A percentile compares a stretch with the other conserved stretches of the same genome.
phyloP scores from a whole-genome alignment of 306 rosid species.

The Canavalia gladiata region DNA sequence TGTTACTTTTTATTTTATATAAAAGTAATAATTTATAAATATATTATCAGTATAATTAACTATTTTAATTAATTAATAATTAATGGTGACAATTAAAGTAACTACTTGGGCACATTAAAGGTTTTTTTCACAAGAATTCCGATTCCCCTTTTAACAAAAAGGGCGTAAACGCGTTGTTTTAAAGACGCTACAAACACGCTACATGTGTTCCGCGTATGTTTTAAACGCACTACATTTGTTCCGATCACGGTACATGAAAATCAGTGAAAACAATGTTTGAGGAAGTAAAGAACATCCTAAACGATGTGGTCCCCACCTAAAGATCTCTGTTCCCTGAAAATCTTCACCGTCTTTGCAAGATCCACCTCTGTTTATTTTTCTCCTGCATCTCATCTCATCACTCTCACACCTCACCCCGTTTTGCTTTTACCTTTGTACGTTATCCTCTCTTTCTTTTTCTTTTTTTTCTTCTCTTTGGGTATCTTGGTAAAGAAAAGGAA shows the following conservation, averaged over 20 bases:
- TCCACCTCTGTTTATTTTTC: constrained; percentile 2
- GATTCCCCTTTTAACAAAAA: background rate
- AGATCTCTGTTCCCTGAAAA: constrained; percentile 4
- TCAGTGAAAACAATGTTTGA: constrained; percentile 44
- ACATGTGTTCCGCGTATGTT: too few species aligned
- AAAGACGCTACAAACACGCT: too few species aligned
- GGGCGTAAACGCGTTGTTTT: background rate
- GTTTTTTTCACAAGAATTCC: too few species aligned
- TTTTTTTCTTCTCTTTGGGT: background rate
- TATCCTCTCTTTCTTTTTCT: background rate
- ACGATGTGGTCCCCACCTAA: constrained; percentile 34
- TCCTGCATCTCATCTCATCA: background rate
- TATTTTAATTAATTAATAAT: too few species aligned
- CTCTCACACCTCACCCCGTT: background rate
- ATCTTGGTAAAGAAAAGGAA: constrained; percentile 5
- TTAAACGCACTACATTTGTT: constrained; percentile 41
- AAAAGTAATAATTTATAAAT: background rate
- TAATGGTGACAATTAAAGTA: too few species aligned
- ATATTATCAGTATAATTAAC: background rate
- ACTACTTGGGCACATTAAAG: too few species aligned
- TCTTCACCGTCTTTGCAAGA: constrained; percentile 15
- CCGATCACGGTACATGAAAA: constrained; percentile 44
- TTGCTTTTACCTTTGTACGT: background rate
- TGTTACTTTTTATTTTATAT: too few species aligned
- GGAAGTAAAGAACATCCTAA: background rate